Percentiles rank a stretch among this genome's conserved stretches.
Conservation (phyloP, 2,329 filamentous ascomycete species). For the Eutypella sp. region DNA sequence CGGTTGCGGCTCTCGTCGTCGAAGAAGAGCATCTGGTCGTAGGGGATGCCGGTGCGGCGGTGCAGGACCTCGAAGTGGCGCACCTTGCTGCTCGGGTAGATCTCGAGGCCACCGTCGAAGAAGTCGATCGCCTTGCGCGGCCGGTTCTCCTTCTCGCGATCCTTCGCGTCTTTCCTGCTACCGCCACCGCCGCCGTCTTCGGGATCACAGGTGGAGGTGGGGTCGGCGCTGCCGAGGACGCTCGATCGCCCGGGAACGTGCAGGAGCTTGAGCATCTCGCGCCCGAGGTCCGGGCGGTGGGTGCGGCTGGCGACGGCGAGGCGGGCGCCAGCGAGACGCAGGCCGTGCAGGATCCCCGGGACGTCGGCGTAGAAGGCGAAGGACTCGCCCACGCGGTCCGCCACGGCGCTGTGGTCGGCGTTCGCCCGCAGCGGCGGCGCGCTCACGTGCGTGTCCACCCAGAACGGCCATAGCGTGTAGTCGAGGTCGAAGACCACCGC, state of each 20-base stretch:
- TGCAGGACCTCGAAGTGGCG: slow-evolving; percentile 74
- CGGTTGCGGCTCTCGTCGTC: slow-evolving; percentile 85
- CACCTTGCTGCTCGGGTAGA: slow-evolving; percentile 77
- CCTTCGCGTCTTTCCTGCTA: slow-evolving; percentile 20
- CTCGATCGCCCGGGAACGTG: slow-evolving; percentile 43
- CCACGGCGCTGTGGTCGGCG: slow-evolving; percentile 34
- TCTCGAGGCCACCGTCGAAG: slow-evolving; percentile 59
- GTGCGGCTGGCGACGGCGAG: slow-evolving; percentile 80
- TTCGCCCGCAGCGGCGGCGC: slow-evolving; percentile 64
- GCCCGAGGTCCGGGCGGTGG: slow-evolving; percentile 69
- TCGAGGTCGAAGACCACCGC: slow-evolving; percentile 93
- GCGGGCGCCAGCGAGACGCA: slow-evolving; percentile 40
- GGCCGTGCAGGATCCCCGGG: slow-evolving; percentile 59
- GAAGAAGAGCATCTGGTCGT: slow-evolving; percentile 89
- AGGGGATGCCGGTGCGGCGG: slow-evolving; percentile 64
- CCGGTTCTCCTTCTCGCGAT: slow-evolving; percentile 31
- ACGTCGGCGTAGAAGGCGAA: slow-evolving; percentile 70
- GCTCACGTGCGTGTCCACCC: slow-evolving; percentile 89
- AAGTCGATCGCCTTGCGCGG: slow-evolving; percentile 48
- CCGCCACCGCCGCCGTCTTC: slow-evolving; percentile 5
- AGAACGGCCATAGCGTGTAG: slow-evolving; percentile 99
- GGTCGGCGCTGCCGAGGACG: slow-evolving; percentile 12
- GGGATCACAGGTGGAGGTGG: slow-evolving; percentile 14
- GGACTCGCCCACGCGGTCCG: slow-evolving; percentile 57
- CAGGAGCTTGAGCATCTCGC: slow-evolving; percentile 74